A percentile compares a stretch with the other conserved stretches of the same genome.
These are phyloP conservation scores for Podaxis rugospora DNA, from an alignment of 768 basidiomycete species.

Conservation along the genomic window DNA sequence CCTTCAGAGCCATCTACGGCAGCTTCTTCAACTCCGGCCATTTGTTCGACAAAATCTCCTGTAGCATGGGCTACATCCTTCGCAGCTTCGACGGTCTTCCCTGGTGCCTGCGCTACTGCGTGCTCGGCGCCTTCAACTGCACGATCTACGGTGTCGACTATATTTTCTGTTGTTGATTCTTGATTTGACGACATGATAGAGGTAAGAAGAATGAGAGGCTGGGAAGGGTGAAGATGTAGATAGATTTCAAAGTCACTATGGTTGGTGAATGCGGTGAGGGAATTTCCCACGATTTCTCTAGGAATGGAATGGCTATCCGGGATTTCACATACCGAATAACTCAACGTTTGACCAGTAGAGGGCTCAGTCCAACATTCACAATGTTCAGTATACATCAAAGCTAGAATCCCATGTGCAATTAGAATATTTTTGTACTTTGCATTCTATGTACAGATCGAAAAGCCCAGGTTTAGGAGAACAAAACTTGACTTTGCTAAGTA, in stretches of 20 bases:
- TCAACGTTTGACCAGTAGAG: too few relatives aligned
- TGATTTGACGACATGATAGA: not conserved
- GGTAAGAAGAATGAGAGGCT: not conserved
- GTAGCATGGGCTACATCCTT: slow-evolving; percentile 24
- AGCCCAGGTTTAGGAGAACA: not conserved
- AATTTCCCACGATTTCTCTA: not conserved
- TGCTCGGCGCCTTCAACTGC: slow-evolving; percentile 9
- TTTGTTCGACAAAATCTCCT: slow-evolving; percentile 25
- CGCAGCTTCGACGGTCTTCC: slow-evolving; percentile 17
- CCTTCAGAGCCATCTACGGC: not conserved
- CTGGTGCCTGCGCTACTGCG: slow-evolving; percentile 16
- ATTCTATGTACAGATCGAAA: too few relatives aligned
- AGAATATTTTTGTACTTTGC: too few relatives aligned
- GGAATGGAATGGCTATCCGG: too few relatives aligned
- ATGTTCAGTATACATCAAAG: too few relatives aligned
- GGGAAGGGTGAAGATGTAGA: not conserved
- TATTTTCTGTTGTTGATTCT: slow-evolving; percentile 9
- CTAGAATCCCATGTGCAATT: too few relatives aligned
- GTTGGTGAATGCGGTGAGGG: not conserved
- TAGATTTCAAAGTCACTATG: not conserved
- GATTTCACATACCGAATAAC: too few relatives aligned
- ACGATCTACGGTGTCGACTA: slow-evolving; percentile 22
- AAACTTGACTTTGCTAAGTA: not conserved
- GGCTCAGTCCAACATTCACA: too few relatives aligned
- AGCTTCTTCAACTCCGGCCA: slow-evolving; percentile 17